Base-by-base conservation (phyloP, 371 early-diverging fungal genomes). In the Actinomortierella ambigua region DNA sequence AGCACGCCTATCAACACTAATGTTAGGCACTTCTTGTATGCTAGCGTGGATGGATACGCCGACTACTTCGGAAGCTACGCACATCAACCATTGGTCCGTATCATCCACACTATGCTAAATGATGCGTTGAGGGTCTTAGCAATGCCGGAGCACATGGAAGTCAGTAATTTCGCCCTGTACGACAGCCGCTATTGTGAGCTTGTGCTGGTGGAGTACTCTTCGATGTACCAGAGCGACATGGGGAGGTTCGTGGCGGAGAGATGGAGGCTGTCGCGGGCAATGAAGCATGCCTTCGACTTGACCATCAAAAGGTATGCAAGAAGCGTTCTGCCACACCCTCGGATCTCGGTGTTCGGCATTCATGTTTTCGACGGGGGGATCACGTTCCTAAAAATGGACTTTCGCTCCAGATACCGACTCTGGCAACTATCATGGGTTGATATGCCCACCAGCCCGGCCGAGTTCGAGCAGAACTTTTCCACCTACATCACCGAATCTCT, bases 301-400 rank as follows among this genome's bases (percentile, higher is more conserved):
- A 48, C 48, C 22, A 48, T 48, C 22, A 48, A 18, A 22, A 48
- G 22, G 22, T 48, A 48, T 48, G 48, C 48, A 48, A 22, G 22
- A 48, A 48, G 22, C 15, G 48, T 20, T 20, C 8, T 18, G 48
- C 48, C 48, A 48, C 48, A 48, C 48, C 24, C 20, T 15, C 22
- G 48, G 24, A 18, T 18, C 22, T 48, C 48, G 22, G 48, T 48
- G 22, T 48, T 48, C 20, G 48, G 48, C 22, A 48, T 48, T 48
- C 48, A 20, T 2, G 24, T 48, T 48, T 48, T 48, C 48, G 48
- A 22, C 22, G 20, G 24, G 48, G 22, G 24, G 48, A 8, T 48
- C 1, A 48, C 48, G 48, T 48, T 48, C 48, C 48, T 48, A 17
- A 18, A 48, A 48, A 48, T 48, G 48, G 48, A 48, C 48, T 48